Conservation (phyloP, 129 eudicot species). For the Pittosporum tobira region DNA sequence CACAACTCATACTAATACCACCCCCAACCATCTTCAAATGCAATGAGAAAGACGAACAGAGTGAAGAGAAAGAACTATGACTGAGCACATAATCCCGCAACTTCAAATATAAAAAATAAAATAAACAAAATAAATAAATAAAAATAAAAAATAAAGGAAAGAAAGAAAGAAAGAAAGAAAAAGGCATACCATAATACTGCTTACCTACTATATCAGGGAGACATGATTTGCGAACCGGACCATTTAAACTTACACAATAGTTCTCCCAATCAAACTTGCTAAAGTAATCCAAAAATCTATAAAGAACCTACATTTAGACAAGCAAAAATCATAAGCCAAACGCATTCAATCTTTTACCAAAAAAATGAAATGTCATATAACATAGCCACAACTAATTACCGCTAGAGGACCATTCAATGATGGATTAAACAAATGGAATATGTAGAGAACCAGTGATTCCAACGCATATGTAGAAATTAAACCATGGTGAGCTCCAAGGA, state of each 20-base stretch:
- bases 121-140: too few relatives aligned
- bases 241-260: slow-evolving; percentile 55
- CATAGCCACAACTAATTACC: slow-evolving; percentile 33
- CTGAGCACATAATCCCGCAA: not conserved
- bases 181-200: slow-evolving; percentile 10
- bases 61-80: not conserved
- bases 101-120: too few relatives aligned
- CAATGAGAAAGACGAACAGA: slow-evolving; percentile 5
- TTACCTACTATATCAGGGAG: slow-evolving; percentile 59
- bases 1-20: not conserved
- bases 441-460: slow-evolving; percentile 65
- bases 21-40: not conserved
- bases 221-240: slow-evolving; percentile 44
- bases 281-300: slow-evolving; percentile 63
- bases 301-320: slow-evolving; percentile 46
- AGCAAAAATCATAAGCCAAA: slow-evolving; percentile 3
- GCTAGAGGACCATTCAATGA: slow-evolving; percentile 53
- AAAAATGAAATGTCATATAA: not conserved
- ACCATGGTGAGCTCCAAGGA: slow-evolving; percentile 81
- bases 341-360: not conserved
- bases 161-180: too few relatives aligned
- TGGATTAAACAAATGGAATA: slow-evolving; percentile 47
- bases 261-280: slow-evolving; percentile 72
- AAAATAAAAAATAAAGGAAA: too few relatives aligned
- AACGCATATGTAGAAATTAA: slow-evolving; percentile 81